Evolutionary conservation across 2,329 filamentous ascomycete species (phyloP).

Genomic region (Neophaeococcomyces mojaviensis): DNA sequence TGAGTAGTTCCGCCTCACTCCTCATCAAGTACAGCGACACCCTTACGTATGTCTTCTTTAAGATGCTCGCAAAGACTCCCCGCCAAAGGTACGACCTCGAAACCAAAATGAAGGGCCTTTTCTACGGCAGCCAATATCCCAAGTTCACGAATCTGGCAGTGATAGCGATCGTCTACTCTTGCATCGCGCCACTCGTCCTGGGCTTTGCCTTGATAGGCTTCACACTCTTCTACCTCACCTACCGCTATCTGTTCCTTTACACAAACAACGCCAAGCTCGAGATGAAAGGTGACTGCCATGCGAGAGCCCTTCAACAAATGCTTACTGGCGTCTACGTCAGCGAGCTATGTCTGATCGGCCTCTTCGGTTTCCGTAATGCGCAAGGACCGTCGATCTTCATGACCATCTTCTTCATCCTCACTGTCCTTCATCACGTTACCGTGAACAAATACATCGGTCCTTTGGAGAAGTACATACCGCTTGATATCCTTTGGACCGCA

Average conservation of each 20-base stretch:
- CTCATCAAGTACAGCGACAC: constrained; percentile 28
- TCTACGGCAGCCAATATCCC: constrained; percentile 76
- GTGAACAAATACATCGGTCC: constrained; percentile 40
- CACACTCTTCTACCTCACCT: constrained; percentile 73
- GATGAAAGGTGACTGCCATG: constrained; percentile 81
- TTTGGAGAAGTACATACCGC: constrained; percentile 60
- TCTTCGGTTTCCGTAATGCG: constrained; percentile 53
- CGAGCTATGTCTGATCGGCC: constrained; percentile 74
- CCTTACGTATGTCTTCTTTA: constrained; percentile 45
- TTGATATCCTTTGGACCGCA: constrained; percentile 41
- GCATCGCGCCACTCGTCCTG: constrained; percentile 77
- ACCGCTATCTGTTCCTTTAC: constrained; percentile 84
- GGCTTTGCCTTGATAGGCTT: constrained; percentile 74
- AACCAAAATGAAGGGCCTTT: constrained; percentile 64
- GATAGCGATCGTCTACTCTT: constrained; percentile 78
- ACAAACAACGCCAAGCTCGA: constrained; percentile 75
- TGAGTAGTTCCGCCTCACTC: constrained; percentile 51
- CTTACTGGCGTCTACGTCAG: constrained; percentile 78
- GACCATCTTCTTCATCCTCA: constrained; percentile 66
- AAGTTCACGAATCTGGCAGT: constrained; percentile 79
- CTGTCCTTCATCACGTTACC: constrained; percentile 62
- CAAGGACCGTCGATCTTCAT: constrained; percentile 63
- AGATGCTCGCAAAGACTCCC: constrained; percentile 50
- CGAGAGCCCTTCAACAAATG: constrained; percentile 75
- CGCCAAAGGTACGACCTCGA: constrained; percentile 69